Evolutionary conservation across 2,329 filamentous ascomycete genomes (phyloP).

Genomic region (Decorospora gaudefroyi): DNA sequence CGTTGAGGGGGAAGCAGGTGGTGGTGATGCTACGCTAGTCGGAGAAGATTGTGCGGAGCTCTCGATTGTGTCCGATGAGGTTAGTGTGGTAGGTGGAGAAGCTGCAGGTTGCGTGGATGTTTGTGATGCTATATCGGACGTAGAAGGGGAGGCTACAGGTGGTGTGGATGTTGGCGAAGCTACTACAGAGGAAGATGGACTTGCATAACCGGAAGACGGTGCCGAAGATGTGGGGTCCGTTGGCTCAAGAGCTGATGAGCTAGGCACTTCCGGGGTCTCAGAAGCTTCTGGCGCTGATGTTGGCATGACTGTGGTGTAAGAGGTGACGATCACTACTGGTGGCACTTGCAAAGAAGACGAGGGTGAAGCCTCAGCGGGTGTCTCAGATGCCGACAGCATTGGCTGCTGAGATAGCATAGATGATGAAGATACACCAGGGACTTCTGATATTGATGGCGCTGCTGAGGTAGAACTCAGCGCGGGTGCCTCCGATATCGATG

Average conservation of each 20-base stretch:
- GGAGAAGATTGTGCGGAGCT: conserved; percentile 6
- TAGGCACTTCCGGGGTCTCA: conserved; percentile 3
- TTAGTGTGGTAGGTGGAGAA: background rate
- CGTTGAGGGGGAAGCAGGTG: background rate
- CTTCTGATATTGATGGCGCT: conserved; percentile 2
- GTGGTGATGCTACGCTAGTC: background rate
- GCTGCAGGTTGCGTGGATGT: background rate
- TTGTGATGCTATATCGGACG: background rate
- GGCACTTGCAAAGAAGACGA: conserved; percentile 26
- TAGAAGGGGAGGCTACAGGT: background rate
- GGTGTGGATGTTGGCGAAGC: background rate
- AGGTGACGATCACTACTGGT: conserved; percentile 39
- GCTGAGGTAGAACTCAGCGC: conserved; percentile 1
- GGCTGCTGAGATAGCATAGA: conserved; percentile 4
- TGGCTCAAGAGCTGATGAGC: background rate
- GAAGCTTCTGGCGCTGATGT: conserved; percentile 7
- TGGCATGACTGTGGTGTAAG: conserved; percentile 37
- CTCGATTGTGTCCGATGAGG: background rate
- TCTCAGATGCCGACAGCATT: conserved; percentile 5
- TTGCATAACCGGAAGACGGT: background rate
- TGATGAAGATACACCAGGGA: background rate
- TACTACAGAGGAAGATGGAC: background rate
- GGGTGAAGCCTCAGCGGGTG: conserved; percentile 9
- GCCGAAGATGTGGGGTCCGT: conserved; percentile 1
- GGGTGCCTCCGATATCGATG: conserved; percentile 4